Evolutionary conservation across 176 grass and related monocot genomes (phyloP), one percentile per base, ranked within the genome.

Genomic region (Oryza longistaminata): DNA sequence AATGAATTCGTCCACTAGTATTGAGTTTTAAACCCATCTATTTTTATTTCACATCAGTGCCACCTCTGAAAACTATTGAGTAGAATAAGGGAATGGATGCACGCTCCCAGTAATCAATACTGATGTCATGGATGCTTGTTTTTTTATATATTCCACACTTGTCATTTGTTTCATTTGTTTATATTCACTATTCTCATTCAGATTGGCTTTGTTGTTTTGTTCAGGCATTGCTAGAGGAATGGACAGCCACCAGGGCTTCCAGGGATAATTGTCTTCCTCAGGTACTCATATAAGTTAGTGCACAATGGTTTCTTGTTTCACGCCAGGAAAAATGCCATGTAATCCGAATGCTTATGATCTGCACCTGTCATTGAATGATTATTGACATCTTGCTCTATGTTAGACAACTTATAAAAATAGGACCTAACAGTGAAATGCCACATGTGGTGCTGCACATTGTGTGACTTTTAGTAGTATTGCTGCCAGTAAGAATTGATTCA

Each of bases 181-280:
- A 52, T 91, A 55, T 50, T 71, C 13, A 58, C 17, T 71, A 13
- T 52, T 64, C 55, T 29, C 78, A 0, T 86, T 83, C 44, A 80
- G 15, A 86, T 83, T 79, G 81, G 25, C 61, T 81, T 87, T 46
- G 10, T 86, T 76, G 19, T 78, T 86, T 21, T 77, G 69, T 90
- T 75, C 89, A 98, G 95, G 95, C 95, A 78, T 87, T 98, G 73
- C 83, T 98, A 85, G 95, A 98, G 76, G 95, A 98, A 93, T 98
- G 95, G 95, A 95, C 93, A 77, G 91, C 91, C 26, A 98, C 93
- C 35, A 90, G 93, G 91, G 82, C 88, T 84, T 85, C 91, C 48
- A 85, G 87, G 80, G 95, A 95, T 79, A 88, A 92, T 84, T 90
- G 85, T 48, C 58, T 92, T 73, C 89, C 94, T 76, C 89, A 98